Percentiles rank a stretch among this genome's conserved stretches.
Evolutionary conservation across 192 early-diverging fungal genomes (phyloP).

Genomic region (Backusella mclennaniae): DNA sequence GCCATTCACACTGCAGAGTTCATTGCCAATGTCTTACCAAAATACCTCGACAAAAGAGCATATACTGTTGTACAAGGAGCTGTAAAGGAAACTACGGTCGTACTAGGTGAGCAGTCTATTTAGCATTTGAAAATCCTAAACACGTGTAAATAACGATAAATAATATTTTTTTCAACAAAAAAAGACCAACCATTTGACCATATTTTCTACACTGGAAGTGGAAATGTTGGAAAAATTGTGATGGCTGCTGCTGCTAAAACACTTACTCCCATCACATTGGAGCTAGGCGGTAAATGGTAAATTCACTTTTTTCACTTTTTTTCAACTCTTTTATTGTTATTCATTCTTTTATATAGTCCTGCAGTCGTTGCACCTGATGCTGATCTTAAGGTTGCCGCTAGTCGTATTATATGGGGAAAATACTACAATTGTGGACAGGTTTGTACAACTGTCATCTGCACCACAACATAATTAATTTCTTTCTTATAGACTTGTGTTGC

Average conservation of each 20-base stretch:
- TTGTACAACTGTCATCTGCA: neutral
- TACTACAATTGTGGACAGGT: conserved; percentile 78
- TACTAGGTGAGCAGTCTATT: conserved; percentile 29
- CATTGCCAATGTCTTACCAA: conserved; percentile 61
- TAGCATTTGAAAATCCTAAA: neutral
- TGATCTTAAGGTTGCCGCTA: conserved; percentile 60
- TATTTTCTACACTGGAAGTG: conserved; percentile 88
- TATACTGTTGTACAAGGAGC: conserved; percentile 76
- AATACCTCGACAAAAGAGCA: conserved; percentile 70
- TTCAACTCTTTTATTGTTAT: neutral
- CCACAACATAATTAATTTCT: neutral
- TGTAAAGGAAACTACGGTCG: conserved; percentile 65
- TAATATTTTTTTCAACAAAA: conserved; percentile 13
- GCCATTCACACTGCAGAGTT: conserved; percentile 60
- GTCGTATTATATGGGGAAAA: conserved; percentile 81
- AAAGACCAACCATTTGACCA: conserved; percentile 70
- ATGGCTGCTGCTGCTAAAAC: conserved; percentile 75
- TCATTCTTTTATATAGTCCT: conserved; percentile 29
- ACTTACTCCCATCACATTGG: conserved; percentile 79
- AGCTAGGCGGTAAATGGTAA: conserved; percentile 83
- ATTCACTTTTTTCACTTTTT: neutral
- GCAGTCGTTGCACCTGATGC: conserved; percentile 56
- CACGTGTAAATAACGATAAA: conserved; percentile 59
- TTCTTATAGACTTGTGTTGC: conserved; percentile 72
- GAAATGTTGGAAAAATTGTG: conserved; percentile 73